Evolutionary conservation across 768 basidiomycete species (phyloP).

Genomic region (Gloeopeniophorella convolvens): DNA sequence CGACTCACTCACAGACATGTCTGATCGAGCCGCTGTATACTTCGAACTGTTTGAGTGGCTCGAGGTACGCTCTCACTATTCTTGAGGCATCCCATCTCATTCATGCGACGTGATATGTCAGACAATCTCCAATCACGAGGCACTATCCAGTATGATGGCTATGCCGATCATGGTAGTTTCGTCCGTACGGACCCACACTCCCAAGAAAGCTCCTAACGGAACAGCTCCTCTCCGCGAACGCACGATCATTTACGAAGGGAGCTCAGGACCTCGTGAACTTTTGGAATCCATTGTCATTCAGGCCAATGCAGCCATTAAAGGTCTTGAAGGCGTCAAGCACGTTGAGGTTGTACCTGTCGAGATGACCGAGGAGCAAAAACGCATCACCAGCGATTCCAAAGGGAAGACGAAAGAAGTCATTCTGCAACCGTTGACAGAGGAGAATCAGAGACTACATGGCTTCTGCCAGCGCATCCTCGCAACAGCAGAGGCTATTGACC

Average conservation of each 20-base stretch:
- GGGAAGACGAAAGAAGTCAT: constrained; percentile 58
- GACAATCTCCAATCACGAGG: constrained; percentile 92
- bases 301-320: constrained; percentile 86
- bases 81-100: not conserved
- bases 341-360: constrained; percentile 45
- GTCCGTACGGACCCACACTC: constrained; percentile 55
- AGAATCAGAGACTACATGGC: constrained; percentile 66
- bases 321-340: constrained; percentile 60
- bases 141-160: constrained; percentile 90
- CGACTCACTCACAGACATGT: constrained; percentile 93
- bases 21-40: constrained; percentile 77
- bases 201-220: constrained; percentile 44
- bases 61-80: constrained; percentile 45
- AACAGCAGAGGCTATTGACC: constrained; percentile 81
- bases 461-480: constrained; percentile 85
- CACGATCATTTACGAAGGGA: constrained; percentile 84
- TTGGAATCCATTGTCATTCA: constrained; percentile 90
- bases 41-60: constrained; percentile 90
- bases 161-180: constrained; percentile 92
- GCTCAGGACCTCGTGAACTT: constrained; percentile 84
- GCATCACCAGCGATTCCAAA: constrained; percentile 63
- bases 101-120: constrained; percentile 27
- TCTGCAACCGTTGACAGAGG: constrained; percentile 46
- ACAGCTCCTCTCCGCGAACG: constrained; percentile 64
- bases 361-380: constrained; percentile 86